Percentiles rank a stretch among this genome's conserved stretches.
Conservation (phyloP, 257 asterid species). For the Solanum ossicruentum region DNA sequence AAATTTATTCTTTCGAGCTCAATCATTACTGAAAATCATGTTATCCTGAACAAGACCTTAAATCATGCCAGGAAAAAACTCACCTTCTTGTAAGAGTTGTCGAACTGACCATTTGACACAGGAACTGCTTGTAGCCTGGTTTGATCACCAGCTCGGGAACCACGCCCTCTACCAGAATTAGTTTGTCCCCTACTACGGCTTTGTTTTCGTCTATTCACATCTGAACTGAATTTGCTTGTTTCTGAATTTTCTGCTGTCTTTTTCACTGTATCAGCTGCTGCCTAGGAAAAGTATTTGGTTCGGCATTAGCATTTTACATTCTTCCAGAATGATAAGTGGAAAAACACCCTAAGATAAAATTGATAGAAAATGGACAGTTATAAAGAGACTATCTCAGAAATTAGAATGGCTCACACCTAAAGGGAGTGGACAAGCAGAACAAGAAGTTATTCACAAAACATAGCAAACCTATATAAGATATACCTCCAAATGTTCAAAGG, state of each 20-base stretch:
- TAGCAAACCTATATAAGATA: neutral
- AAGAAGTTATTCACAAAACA: neutral
- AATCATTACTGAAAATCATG: neutral
- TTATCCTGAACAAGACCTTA: neutral
- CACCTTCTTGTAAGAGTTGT: conserved; percentile 47
- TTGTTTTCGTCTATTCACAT: conserved; percentile 53
- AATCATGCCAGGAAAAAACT: conserved; percentile 4
- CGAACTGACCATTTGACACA: conserved; percentile 52
- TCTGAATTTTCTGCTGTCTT: conserved; percentile 39
- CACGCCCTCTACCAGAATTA: conserved; percentile 76
- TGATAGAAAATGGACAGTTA: neutral
- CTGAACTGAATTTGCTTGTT: conserved; percentile 34
- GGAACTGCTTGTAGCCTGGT: conserved; percentile 33
- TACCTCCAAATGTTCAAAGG: conserved; percentile 60
- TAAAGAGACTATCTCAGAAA: neutral
- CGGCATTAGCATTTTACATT: conserved; percentile 10
- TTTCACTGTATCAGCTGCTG: conserved; percentile 36
- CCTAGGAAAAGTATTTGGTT: conserved; percentile 23
- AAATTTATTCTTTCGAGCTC: neutral
- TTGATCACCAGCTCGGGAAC: conserved; percentile 52
- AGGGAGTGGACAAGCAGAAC: neutral
- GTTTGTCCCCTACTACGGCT: conserved; percentile 62
- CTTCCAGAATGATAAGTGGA: neutral
- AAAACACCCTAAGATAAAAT: neutral
- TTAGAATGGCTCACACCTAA: neutral